These are phyloP conservation scores for Beauveria medogensis DNA, from an alignment of 2,329 filamentous ascomycete species.

Conservation along the genomic window DNA sequence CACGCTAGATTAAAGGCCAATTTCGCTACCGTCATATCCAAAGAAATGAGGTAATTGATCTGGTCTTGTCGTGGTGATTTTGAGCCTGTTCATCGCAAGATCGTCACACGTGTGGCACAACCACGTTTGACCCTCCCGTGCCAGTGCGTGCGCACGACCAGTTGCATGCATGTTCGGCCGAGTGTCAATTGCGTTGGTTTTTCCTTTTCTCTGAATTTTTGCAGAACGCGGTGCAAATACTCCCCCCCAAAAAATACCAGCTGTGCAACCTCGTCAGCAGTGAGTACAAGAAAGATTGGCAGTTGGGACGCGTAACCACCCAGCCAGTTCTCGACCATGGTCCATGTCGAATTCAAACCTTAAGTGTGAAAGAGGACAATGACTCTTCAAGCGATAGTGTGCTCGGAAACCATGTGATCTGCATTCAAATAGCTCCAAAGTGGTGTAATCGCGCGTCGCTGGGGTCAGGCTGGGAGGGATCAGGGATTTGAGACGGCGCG, in stretches of 20 bases:
- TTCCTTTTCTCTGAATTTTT: neutral
- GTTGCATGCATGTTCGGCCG: neutral
- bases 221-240: neutral
- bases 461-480: neutral
- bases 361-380: neutral
- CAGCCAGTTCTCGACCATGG: neutral
- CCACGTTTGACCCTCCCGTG: neutral
- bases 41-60: neutral
- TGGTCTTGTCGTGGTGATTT: neutral
- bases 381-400: neutral
- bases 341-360: no score
- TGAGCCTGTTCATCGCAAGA: neutral
- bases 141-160: neutral
- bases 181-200: neutral
- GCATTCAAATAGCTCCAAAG: neutral
- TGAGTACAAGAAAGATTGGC: neutral
- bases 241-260: no score
- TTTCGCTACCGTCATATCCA: no score
- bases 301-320: neutral
- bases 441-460: neutral
- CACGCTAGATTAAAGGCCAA: no score
- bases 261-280: neutral
- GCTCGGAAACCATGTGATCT: neutral
- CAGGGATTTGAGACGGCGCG: neutral
- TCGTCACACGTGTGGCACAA: neutral